A percentile compares a stretch with the other conserved stretches of the same genome.
Evolutionary conservation across 1,284 basidiomycete species (phyloP).

Genomic region (Phaffia rhodozyma): DNA sequence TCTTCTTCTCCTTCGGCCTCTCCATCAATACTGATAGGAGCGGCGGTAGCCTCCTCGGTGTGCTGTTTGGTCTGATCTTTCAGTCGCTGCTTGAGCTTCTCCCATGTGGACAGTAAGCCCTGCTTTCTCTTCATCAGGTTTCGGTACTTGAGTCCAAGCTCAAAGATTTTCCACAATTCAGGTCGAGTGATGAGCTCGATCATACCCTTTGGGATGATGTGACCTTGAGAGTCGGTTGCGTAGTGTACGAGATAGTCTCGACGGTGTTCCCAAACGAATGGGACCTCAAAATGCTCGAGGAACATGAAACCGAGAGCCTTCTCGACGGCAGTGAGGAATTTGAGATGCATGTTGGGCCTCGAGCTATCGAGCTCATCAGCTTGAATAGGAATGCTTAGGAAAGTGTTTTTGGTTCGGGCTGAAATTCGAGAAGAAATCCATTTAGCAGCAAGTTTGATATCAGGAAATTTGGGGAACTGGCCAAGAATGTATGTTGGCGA

Average conservation of each 20-base stretch:
- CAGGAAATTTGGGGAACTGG: constrained; percentile 40
- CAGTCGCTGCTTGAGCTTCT: constrained; percentile 40
- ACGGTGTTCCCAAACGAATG: constrained; percentile 89
- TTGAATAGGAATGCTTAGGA: constrained; percentile 39
- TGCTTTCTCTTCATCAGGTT: constrained; percentile 64
- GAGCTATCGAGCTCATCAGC: constrained; percentile 24
- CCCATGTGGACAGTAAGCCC: constrained; percentile 52
- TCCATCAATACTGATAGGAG: constrained; percentile 45
- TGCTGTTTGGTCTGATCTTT: constrained; percentile 50
- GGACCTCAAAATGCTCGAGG: constrained; percentile 76
- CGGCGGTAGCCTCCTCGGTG: constrained; percentile 54
- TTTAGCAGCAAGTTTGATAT: constrained; percentile 60
- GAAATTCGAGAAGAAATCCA: constrained; percentile 85
- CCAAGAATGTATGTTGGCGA: constrained; percentile 54
- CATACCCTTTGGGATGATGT: constrained; percentile 25
- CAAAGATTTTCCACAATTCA: constrained; percentile 79
- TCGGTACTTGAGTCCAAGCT: constrained; percentile 72
- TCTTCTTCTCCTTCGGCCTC: neutral
- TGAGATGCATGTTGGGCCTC: constrained; percentile 45
- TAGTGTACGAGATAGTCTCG: constrained; percentile 78
- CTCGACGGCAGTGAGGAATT: constrained; percentile 68
- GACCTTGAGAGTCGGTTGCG: constrained; percentile 10
- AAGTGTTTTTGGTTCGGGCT: constrained; percentile 59
- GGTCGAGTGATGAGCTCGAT: constrained; percentile 56
- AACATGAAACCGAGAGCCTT: constrained; percentile 74